phyloP scores from a whole-genome alignment of 257 asterid genomes.

The Petunia axillaris region DNA sequence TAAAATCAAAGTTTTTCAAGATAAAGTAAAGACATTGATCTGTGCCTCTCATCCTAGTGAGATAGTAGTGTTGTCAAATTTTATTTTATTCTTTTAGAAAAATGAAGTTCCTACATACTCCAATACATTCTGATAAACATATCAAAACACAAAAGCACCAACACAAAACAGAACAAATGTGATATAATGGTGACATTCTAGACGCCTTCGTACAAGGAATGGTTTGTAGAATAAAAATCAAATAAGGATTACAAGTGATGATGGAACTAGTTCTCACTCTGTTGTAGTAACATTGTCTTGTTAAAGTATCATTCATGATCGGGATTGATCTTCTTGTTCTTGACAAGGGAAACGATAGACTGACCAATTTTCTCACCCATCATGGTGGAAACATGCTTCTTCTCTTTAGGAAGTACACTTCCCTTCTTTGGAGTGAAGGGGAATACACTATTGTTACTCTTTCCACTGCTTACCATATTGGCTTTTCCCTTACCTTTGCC shows the following conservation, averaged over 20 bases:
- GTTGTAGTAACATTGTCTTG: too few relatives aligned
- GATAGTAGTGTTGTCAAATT: too few relatives aligned
- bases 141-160: not conserved
- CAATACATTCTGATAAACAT: not conserved
- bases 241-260: not conserved
- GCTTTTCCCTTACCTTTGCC: constrained; percentile 21
- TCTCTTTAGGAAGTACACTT: constrained; percentile 12
- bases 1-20: too few relatives aligned
- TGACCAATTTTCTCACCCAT: constrained; percentile 16
- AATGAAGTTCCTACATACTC: not conserved
- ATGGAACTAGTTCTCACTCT: not conserved
- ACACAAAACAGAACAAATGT: not conserved
- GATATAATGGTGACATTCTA: not conserved
- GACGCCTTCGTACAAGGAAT: not conserved
- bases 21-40: too few relatives aligned
- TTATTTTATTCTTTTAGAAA: too few relatives aligned
- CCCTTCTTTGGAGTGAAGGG: constrained; percentile 26
- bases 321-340: constrained; percentile 16
- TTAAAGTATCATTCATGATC: not conserved
- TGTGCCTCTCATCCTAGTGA: too few relatives aligned
- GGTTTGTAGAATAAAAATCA: not conserved
- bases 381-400: constrained; percentile 26
- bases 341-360: constrained; percentile 11
- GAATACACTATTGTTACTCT: not conserved
- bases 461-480: not conserved